Evolutionary conservation across 345 rosid species (phyloP), one percentile per base, ranked within the genome.

Genomic region (Erucastrum elatum): DNA sequence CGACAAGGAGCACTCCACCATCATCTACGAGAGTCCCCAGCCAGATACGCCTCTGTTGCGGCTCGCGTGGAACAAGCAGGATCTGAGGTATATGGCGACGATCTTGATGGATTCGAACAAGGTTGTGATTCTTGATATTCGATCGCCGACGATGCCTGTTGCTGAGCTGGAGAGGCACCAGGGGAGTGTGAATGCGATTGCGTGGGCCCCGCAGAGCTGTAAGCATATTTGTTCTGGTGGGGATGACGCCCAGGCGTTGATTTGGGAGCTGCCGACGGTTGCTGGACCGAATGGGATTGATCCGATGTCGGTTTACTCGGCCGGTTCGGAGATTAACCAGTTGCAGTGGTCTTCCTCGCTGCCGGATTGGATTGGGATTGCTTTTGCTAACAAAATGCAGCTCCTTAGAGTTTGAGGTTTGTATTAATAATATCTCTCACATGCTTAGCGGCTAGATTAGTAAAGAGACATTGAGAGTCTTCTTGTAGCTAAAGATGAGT

Each of bases 331-430:
- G 82, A 91, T 95, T 29, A 95, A 93, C 46, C 98, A 95, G 88
- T 82, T 95, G 75, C 97, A 91, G 84, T 95, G 99, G 99, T 91
- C 96, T 8, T 79, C 88, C 1, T 83, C 96, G 0, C 85, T 77
- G 78, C 97, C 98, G 51, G 97, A 95, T 81, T 93, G 99, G 99
- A 90, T 95, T 80, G 91, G 94, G 4, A 82, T 95, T 70, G 95
- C 96, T 0, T 95, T 91, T 66, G 76, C 93, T 2, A 89, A 87
- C 79, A 93, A 93, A 84, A 76, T 93, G 97, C 98, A 93, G 89
- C 89, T 95, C 25, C 82, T 95, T 82, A 93, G 85, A 86, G 96
- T 95, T 78, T 94, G 88, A 94, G 87, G 60, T 51, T n/a, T 15
- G 56, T 13, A 51, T 5, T 44, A 15, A 44, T 44, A 1, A 39